These are phyloP conservation scores for Fusarium sp. DNA, from an alignment of 2,329 filamentous ascomycete species.

Conservation along the genomic window DNA sequence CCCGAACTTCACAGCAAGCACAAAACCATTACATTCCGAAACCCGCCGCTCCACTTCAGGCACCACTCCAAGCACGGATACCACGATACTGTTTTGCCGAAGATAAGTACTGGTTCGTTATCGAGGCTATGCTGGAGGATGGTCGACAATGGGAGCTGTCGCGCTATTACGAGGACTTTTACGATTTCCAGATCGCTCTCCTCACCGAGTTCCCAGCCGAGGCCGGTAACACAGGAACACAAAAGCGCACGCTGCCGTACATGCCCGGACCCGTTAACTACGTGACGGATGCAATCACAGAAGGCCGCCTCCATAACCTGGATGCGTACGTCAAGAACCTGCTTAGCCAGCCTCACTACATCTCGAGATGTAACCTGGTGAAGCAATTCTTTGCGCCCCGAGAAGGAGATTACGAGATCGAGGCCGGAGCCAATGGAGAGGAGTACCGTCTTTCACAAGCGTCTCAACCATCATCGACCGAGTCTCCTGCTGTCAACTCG, in stretches of 20 bases:
- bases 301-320: slow-evolving; percentile 90
- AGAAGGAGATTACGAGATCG: slow-evolving; percentile 93
- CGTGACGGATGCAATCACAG: slow-evolving; percentile 97
- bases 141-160: slow-evolving; percentile 93
- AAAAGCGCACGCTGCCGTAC: slow-evolving; percentile 88
- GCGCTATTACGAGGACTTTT: slow-evolving; percentile 97
- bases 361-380: slow-evolving; percentile 85
- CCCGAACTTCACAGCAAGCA: slow-evolving; percentile 47
- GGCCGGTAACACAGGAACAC: slow-evolving; percentile 84
- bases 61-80: slow-evolving; percentile 86
- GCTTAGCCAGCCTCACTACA: slow-evolving; percentile 84
- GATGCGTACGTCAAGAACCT: slow-evolving; percentile 97
- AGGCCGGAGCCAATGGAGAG: slow-evolving; percentile 77
- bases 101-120: slow-evolving; percentile 99
- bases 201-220: slow-evolving; percentile 93
- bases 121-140: slow-evolving; percentile 91
- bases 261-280: slow-evolving; percentile 99
- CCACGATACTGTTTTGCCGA: slow-evolving; percentile 95
- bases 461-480: slow-evolving; percentile 74
- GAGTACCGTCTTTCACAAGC: slow-evolving; percentile 81
- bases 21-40: slow-evolving; percentile 52
- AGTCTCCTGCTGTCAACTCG: slow-evolving; percentile 70
- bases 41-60: slow-evolving; percentile 69
- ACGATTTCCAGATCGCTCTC: slow-evolving; percentile 96
- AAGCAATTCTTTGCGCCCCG: slow-evolving; percentile 91